Conservation (phyloP, 148 eudicot species). For the Cornus florida region DNA sequence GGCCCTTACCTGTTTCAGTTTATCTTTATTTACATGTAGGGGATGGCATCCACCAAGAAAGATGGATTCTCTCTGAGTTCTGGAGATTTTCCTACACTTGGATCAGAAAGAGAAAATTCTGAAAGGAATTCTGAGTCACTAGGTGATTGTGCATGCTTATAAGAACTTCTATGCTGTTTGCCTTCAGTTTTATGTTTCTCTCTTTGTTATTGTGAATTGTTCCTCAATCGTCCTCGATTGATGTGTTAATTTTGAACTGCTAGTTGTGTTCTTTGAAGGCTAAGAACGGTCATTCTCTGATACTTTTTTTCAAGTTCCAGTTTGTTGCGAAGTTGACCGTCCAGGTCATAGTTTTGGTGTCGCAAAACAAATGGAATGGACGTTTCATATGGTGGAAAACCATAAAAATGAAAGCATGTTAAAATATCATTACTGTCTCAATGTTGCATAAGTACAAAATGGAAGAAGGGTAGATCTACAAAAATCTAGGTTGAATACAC, state of each 20-base stretch:
- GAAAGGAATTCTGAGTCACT: conserved; percentile 41
- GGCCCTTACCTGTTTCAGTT: not conserved
- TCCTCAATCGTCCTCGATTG: not conserved
- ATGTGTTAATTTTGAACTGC: not conserved
- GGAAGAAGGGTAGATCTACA: too few species aligned
- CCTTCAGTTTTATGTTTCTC: not conserved
- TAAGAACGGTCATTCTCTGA: not conserved
- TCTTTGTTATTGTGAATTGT: not conserved
- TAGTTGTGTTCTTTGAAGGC: not conserved
- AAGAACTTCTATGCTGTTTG: not conserved
- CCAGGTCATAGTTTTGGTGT: too few species aligned
- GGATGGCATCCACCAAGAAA: conserved; percentile 34
- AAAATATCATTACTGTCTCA: too few species aligned
- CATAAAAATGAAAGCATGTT: too few species aligned
- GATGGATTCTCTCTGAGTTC: conserved; percentile 77
- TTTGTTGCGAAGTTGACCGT: too few species aligned
- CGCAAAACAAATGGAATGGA: too few species aligned
- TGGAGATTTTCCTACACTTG: conserved; percentile 97
- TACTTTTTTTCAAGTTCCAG: not conserved
- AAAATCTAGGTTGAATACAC: too few species aligned
- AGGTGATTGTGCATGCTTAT: conserved; percentile 45
- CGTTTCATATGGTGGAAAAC: too few species aligned
- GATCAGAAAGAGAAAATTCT: conserved; percentile 71
- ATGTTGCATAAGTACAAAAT: too few species aligned
- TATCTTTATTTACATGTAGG: conserved; percentile 42